Conservation (phyloP, 2,329 filamentous ascomycete species). For the Trichoderma arundinaceum region DNA sequence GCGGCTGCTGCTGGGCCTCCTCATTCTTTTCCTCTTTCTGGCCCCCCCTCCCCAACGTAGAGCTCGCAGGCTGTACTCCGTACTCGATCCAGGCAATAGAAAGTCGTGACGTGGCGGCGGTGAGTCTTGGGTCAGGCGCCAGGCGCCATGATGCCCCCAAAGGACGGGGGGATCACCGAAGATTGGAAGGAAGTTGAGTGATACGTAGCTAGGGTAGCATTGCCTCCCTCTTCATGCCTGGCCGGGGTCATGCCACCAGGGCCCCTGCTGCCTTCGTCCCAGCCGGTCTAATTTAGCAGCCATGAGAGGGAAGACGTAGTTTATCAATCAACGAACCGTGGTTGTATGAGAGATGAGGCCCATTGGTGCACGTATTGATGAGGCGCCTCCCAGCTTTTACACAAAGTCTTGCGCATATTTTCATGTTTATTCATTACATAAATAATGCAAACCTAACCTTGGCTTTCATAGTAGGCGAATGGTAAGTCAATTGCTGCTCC, state of each 20-base stretch:
- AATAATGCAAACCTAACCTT: not conserved
- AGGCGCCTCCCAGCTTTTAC: not conserved
- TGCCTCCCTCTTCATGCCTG: constrained; percentile 26
- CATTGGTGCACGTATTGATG: not conserved
- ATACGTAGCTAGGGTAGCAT: constrained; percentile 27
- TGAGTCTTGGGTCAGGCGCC: constrained; percentile 27
- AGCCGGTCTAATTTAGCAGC: not conserved
- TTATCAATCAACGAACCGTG: not conserved
- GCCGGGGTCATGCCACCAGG: constrained; percentile 15
- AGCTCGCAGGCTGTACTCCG: constrained; percentile 6
- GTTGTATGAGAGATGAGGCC: not conserved
- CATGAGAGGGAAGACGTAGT: not conserved
- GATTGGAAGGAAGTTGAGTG: constrained; percentile 16
- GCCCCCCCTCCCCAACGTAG: constrained; percentile 7
- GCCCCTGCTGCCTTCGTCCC: constrained; percentile 7
- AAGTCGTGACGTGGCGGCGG: constrained; percentile 32
- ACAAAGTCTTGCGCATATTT: not conserved
- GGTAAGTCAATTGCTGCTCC: not conserved
- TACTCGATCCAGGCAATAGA: constrained; percentile 19
- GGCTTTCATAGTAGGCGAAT: not conserved
- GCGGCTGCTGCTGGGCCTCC: constrained; percentile 11
- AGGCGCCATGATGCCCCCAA: constrained; percentile 25
- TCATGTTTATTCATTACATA: not conserved
- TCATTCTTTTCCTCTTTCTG: constrained; percentile 17
- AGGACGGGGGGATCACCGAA: constrained; percentile 15